These are phyloP conservation scores for Mallotus repandus DNA, from an alignment of 441 rosid genomes.

Conservation along the genomic window DNA sequence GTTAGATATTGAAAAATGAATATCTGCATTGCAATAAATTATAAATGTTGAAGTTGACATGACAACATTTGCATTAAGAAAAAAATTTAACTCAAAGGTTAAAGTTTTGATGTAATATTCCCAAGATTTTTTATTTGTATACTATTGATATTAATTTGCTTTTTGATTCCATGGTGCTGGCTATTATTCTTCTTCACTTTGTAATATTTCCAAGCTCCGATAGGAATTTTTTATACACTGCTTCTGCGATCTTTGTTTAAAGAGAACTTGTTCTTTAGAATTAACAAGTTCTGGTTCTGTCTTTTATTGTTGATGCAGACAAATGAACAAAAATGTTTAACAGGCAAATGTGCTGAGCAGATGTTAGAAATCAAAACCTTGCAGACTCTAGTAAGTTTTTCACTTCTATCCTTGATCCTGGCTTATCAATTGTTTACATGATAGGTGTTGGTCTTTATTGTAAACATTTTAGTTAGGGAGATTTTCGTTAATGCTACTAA, in stretches of 20 bases:
- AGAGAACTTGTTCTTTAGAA: neutral
- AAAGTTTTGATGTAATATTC: neutral
- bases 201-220: neutral
- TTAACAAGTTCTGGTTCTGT: conserved; percentile 1
- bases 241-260: conserved; percentile 16
- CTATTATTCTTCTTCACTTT: neutral
- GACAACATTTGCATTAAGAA: neutral
- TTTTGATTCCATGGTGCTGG: neutral
- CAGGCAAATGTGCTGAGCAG: conserved; percentile 59
- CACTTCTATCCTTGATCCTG: conserved; percentile 9
- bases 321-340: conserved; percentile 59
- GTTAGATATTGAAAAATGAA: neutral
- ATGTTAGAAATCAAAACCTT: conserved; percentile 47
- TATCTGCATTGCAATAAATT: neutral
- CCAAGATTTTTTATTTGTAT: neutral
- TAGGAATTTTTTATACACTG: too few species aligned
- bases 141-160: neutral
- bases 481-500: neutral
- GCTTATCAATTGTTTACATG: neutral
- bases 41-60: neutral
- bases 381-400: conserved; percentile 51
- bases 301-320: conserved; percentile 49
- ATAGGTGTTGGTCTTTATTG: conserved; percentile 2
- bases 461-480: conserved; percentile 6
- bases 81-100: neutral